phyloP scores from a whole-genome alignment of 768 basidiomycete species.

The Porphyrellus cyaneotinctus region DNA sequence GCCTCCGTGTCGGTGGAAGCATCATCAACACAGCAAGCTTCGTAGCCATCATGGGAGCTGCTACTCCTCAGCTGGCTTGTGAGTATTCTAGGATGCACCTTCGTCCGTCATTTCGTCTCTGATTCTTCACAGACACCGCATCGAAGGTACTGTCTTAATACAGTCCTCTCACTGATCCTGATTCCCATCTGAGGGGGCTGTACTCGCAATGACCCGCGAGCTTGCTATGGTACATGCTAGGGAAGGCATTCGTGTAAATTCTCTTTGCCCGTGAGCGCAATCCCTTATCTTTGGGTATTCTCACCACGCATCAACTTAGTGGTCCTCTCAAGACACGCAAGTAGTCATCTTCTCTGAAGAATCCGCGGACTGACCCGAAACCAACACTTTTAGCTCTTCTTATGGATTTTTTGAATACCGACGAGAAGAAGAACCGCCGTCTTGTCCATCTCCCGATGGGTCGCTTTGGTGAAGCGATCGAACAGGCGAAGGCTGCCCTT shows the following conservation, averaged over 20 bases:
- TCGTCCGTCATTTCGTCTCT: neutral
- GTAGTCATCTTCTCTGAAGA: constrained; percentile 23
- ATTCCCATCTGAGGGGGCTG: constrained; percentile 63
- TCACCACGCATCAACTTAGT: constrained; percentile 37
- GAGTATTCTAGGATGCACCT: constrained; percentile 1
- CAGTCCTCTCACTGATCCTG: constrained; percentile 4
- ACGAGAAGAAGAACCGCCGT: constrained; percentile 90
- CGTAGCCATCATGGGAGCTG: constrained; percentile 92
- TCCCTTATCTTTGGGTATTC: neutral
- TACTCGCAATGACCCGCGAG: constrained; percentile 98
- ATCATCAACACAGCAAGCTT: constrained; percentile 99
- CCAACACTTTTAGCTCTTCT: constrained; percentile 65
- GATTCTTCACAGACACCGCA: constrained; percentile 67
- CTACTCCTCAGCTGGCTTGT: constrained; percentile 98
- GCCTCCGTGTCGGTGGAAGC: constrained; percentile 77
- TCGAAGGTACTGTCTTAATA: constrained; percentile 66
- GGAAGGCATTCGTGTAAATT: constrained; percentile 95
- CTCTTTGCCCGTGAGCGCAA: constrained; percentile 83
- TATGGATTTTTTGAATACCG: constrained; percentile 97
- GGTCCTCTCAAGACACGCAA: constrained; percentile 93
- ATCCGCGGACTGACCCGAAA: neutral
- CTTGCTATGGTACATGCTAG: constrained; percentile 96
- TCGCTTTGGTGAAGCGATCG: constrained; percentile 94
- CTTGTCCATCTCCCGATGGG: constrained; percentile 94
- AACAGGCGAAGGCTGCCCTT: constrained; percentile 87